Evolutionary conservation across 2,329 filamentous ascomycete species (phyloP), one percentile per base, ranked within the genome.

Genomic region (Tolypocladium guangdongense): DNA sequence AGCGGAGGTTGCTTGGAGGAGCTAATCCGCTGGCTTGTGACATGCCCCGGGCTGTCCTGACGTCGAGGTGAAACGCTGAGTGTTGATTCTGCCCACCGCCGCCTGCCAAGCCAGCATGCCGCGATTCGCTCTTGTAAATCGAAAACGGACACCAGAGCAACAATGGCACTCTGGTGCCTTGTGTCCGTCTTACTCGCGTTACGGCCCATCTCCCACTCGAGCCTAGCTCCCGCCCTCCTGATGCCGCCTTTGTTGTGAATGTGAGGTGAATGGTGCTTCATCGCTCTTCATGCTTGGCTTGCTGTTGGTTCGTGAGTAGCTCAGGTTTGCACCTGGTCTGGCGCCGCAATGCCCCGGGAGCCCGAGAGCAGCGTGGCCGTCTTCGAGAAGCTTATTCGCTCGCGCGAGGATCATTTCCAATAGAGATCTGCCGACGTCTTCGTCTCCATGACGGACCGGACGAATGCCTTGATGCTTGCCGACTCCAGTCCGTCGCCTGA

Each of bases 361-460:
- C 43, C 32, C 18, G 27, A 18, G 33, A 12, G 27, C 27, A 14
- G 27, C 18, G 27, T 47, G 27, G 2, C 43, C 10, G 8, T 47
- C 27, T 47, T 33, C 43, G 43, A 47, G 27, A 33, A 33, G 43
- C 8, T 47, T 18, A n/a, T 47, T 47, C 27, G 43, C 5, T 20
- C 43, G n/a, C n/a, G n/a, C n/a, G n/a, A n/a, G n/a, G 39, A 48
- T 73, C 67, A 78, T 66, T 82, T 82, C 81, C 81, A 84, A 61
- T 80, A 71, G 36, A 84, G 71, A 63, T 80, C 77, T 24, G 68
- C 68, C 30, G 70, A 68, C 35, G 83, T 66, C 62, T 82, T 82
- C 43, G 69, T 64, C 57, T 83, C 77, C 64, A 87, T 71, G 16
- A 77, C 74, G 50, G 83, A 80, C 58, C 83, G 78, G 54, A 87